These are phyloP conservation scores for Microthlaspi erraticum DNA, from an alignment of 345 rosid genomes.

Conservation along the genomic window DNA sequence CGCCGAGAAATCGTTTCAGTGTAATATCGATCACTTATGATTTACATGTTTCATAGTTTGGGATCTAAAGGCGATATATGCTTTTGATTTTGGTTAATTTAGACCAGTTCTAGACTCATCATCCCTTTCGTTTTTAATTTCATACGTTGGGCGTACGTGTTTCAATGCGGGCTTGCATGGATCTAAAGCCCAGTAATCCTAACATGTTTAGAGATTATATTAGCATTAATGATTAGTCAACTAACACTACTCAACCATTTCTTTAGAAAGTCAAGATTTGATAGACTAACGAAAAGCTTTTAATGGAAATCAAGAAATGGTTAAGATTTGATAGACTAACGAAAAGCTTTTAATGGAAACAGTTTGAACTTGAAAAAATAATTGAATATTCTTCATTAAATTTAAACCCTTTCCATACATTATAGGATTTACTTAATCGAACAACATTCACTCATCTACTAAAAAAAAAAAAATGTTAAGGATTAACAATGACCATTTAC, in stretches of 20 bases:
- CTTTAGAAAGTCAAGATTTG: neutral
- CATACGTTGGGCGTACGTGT: neutral
- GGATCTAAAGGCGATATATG: neutral
- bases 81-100: neutral
- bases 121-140: neutral
- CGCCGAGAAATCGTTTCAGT: too few relatives aligned
- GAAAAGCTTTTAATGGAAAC: conserved; percentile 20
- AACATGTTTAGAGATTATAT: neutral
- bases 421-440: neutral
- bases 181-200: conserved; percentile 19
- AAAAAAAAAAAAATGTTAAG: neutral
- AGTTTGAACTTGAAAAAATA: neutral
- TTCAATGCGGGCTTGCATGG: neutral
- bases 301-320: too few relatives aligned
- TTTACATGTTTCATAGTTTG: too few relatives aligned
- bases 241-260: neutral
- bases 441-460: neutral
- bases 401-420: conserved; percentile 11
- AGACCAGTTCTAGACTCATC: neutral
- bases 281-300: too few relatives aligned
- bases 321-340: too few relatives aligned
- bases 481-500: neutral
- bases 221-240: conserved; percentile 19
- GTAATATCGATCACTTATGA: too few relatives aligned
- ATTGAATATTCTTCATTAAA: neutral